phyloP scores from a whole-genome alignment of 108 stramenopile species.

The Nitzschia sp. region DNA sequence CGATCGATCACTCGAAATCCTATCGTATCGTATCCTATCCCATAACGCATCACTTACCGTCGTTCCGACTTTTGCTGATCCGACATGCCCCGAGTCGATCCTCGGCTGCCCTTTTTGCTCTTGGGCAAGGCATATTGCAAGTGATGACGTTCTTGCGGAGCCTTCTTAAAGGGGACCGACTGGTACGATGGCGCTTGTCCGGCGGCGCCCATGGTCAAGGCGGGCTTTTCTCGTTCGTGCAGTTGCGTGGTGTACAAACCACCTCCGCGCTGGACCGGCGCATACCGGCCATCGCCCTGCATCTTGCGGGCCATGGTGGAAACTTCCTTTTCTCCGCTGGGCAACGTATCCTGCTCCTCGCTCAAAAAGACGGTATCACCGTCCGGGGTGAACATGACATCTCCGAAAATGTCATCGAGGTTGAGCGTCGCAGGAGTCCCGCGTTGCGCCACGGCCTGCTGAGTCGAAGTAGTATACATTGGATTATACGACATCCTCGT shows the following conservation, averaged over 20 bases:
- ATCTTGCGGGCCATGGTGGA: slow-evolving; percentile 40
- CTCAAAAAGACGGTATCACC: slow-evolving; percentile 84
- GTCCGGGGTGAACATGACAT: slow-evolving; percentile 88
- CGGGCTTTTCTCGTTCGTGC: slow-evolving; percentile 47
- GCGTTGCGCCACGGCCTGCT: too few relatives aligned
- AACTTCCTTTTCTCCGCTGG: slow-evolving; percentile 52
- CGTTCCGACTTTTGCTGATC: slow-evolving; percentile 75
- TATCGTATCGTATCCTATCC: too few relatives aligned
- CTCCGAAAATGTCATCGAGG: slow-evolving; percentile 90
- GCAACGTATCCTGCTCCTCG: slow-evolving; percentile 49
- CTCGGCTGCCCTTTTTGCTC: slow-evolving; percentile 27
- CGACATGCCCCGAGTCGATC: slow-evolving; percentile 54
- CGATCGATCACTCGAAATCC: not conserved
- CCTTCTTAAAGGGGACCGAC: slow-evolving; percentile 62
- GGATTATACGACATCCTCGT: too few relatives aligned
- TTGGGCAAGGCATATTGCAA: slow-evolving; percentile 68
- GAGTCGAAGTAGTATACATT: too few relatives aligned
- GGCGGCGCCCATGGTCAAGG: slow-evolving; percentile 61
- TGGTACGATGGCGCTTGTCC: slow-evolving; percentile 25
- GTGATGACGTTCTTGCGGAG: slow-evolving; percentile 80
- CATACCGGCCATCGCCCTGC: slow-evolving; percentile 19
- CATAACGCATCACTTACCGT: slow-evolving; percentile 45
- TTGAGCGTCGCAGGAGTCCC: slow-evolving; percentile 78
- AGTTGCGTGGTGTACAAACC: slow-evolving; percentile 78
- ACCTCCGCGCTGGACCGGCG: slow-evolving; percentile 67